Base-by-base conservation (phyloP, 1,284 basidiomycete species). In the Microbotryum scabiosae region DNA sequence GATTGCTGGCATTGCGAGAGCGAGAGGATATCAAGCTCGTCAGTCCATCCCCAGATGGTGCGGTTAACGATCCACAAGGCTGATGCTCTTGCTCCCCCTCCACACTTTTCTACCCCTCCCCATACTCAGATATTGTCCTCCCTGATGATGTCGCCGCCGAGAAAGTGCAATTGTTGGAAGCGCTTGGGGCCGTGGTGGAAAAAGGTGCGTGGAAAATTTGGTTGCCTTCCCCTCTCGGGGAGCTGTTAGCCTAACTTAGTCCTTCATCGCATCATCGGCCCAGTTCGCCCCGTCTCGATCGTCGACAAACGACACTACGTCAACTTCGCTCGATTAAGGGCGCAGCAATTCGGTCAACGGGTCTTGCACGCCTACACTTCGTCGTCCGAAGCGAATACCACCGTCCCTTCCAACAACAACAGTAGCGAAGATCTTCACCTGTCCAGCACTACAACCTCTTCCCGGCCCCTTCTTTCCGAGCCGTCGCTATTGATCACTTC, bases 231-330 rank as follows among this genome's bases (percentile, higher is more conserved):
- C 21, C 60, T 4, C 48, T 16, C 26, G 30, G 9, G 9, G 28
- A 28, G 28, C 28, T 28, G 1, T 28, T 28, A 8, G 5, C 30
- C 30, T 30, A 10, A 30, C 10, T 8, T 30, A 9, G 30, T 30
- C 30, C 36, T 41, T 18, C 14, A 12, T 56, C 25, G 43, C 25
- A 18, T 36, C 45, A 16, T 56, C 9, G 21, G n/a, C 23, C n/a
- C 54, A 55, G 66, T 70, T 16, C 62, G 67, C 5, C 65, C 70
- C 4, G 87, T 88, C 1, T 92, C 90, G 68, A 93, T 94, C 59
- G 85, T 96, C 6, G 90, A 96, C 76, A 88, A 90, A 75, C 91
- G 90, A 72, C 92, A 96, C 81, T 90, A 88, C 64, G 75, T 78
- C 57, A 82, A 78, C 51, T 43, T 66, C 56, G 52, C 91, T 0